Base-by-base conservation (phyloP, 2,329 filamentous ascomycete species). In the Achaetomium macrosporum region DNA sequence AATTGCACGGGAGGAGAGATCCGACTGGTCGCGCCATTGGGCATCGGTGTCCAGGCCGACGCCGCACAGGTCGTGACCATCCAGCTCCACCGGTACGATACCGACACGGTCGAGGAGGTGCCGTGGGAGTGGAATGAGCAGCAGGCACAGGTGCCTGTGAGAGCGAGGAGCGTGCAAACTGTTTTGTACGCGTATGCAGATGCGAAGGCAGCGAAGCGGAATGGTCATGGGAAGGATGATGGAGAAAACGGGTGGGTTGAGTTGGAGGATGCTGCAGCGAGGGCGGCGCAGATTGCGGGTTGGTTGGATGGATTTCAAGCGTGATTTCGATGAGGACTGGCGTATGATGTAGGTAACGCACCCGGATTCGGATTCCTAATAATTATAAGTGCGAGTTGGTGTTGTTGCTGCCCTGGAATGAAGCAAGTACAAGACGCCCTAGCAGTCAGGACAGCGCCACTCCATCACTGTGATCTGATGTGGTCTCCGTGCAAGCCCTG, bases 1-100 rank as follows among this genome's bases (percentile, higher is more conserved):
- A 67, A 73, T 40, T 77, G 79, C 29, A 72, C 76, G 49, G 73
- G 70, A 54, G 77, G 76, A 1, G 76, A 80, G 63, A 66, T 79
- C 3, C 65, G 72, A 10, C 59, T 78, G 0, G 66, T 63, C 0
- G 61, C 67, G 13, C 54, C 37, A 13, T 12, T 3, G 13, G 36
- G 36, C 13, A 39, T 39, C 13, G 5, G 12, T 12, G 7, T 39
- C 8, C 36, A 39, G 36, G 36, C 36, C 3, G 36, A 39, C 36
- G 36, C 8, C 36, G 36, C 15, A n/a, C 12, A n/a, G 36, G 12
- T 4, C 13, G 36, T 39, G 15, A n/a, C 13, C 15, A 39, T 39
- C 7, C 13, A n/a, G 15, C 36, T 39, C 12, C 36, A 39, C 36
- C 13, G 36, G 36, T 39, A 11, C 36, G 36, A 9, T 9, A 11